A percentile compares a stretch with the other conserved stretches of the same genome.
phyloP scores from a whole-genome alignment of 1,284 basidiomycete genomes.

The Rhodotorula sp. region DNA sequence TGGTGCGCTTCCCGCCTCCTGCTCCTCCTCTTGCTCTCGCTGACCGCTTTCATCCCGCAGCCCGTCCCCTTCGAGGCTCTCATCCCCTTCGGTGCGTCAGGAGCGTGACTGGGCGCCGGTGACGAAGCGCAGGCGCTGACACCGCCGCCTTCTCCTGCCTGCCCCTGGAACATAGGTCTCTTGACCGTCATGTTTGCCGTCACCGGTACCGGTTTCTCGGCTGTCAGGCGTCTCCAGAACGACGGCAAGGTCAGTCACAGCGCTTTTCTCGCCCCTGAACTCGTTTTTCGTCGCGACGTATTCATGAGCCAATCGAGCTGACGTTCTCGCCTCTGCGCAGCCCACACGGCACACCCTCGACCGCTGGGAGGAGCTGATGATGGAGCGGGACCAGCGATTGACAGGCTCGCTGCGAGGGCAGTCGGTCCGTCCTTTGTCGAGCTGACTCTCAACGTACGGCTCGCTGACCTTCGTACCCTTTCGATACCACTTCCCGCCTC shows the following conservation, averaged over 20 bases:
- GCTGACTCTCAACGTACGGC: not conserved
- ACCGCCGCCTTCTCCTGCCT: too few relatives aligned
- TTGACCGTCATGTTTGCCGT: slow-evolving; percentile 83
- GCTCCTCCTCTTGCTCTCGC: not conserved
- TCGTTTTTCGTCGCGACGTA: not conserved
- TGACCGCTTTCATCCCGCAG: slow-evolving; percentile 44
- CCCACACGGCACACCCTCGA: slow-evolving; percentile 79
- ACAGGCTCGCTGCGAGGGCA: slow-evolving; percentile 86
- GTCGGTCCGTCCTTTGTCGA: slow-evolving; percentile 58
- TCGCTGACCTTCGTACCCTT: not conserved
- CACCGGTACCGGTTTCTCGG: slow-evolving; percentile 77
- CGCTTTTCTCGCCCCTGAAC: too few relatives aligned
- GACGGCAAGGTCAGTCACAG: slow-evolving; percentile 71
- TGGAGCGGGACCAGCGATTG: slow-evolving; percentile 79
- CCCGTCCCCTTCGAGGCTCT: slow-evolving; percentile 92
- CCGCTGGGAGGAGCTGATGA: slow-evolving; percentile 91
- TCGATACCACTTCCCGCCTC: not conserved
- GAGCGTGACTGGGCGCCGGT: not conserved
- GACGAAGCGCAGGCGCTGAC: not conserved
- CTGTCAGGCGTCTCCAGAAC: slow-evolving; percentile 73
- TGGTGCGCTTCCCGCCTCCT: not conserved
- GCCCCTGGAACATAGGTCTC: slow-evolving; percentile 58
- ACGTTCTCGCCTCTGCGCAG: slow-evolving; percentile 52
- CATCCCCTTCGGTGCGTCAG: slow-evolving; percentile 70
- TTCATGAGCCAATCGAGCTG: not conserved